Conservation (phyloP, 2,329 filamentous ascomycete genomes). For the Epichloe bromicola region DNA sequence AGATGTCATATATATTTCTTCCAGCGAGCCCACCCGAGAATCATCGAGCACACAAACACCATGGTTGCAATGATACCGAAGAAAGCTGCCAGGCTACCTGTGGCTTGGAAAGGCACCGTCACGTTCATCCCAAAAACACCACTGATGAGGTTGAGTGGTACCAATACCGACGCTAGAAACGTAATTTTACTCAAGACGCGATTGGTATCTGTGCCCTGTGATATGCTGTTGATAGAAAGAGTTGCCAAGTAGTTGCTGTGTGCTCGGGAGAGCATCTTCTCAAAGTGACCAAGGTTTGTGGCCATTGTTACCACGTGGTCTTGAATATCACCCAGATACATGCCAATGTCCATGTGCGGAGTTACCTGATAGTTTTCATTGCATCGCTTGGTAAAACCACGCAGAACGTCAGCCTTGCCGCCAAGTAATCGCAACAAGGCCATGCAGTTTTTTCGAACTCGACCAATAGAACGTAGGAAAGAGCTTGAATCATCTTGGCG, state of each 20-base stretch:
- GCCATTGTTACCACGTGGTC: conserved; percentile 99
- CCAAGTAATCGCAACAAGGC: conserved; percentile 83
- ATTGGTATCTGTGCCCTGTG: conserved; percentile 79
- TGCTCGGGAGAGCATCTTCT: conserved; percentile 89
- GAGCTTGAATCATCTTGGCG: conserved; percentile 78
- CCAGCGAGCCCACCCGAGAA: conserved; percentile 32
- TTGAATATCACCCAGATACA: conserved; percentile 95
- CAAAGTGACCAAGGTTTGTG: conserved; percentile 87
- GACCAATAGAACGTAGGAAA: conserved; percentile 79
- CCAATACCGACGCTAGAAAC: conserved; percentile 84
- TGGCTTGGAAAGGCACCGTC: conserved; percentile 47
- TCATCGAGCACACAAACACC: conserved; percentile 34
- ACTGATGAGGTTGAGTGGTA: conserved; percentile 86
- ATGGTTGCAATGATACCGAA: conserved; percentile 40
- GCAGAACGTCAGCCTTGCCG: conserved; percentile 96
- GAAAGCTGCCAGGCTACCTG: conserved; percentile 41
- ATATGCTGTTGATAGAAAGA: conserved; percentile 81
- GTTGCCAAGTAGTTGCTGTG: conserved; percentile 96
- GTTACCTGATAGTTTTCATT: conserved; percentile 96
- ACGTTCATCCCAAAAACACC: conserved; percentile 87
- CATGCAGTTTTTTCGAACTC: conserved; percentile 89
- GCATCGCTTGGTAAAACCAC: conserved; percentile 95
- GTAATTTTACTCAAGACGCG: conserved; percentile 90
- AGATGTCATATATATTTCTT: conserved; percentile 30
- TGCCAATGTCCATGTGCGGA: conserved; percentile 87